Conservation (phyloP, 371 early-diverging fungal species). For the Mucor irregularis region DNA sequence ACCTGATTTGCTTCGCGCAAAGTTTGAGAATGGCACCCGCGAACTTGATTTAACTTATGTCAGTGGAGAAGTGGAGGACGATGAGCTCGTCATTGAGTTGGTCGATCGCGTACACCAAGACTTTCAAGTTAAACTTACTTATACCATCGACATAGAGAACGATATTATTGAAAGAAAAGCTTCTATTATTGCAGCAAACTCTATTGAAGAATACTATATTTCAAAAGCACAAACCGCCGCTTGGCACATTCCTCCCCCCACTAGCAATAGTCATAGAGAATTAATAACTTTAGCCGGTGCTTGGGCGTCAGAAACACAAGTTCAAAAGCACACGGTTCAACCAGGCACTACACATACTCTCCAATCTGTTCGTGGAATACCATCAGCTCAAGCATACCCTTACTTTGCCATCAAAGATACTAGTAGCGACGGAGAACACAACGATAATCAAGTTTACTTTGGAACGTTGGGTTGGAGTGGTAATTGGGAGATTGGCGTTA, state of each 20-base stretch:
- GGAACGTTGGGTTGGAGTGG: conserved; percentile 49
- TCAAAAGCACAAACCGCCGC: conserved; percentile 33
- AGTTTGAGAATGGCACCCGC: conserved; percentile 29
- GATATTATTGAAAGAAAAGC: conserved; percentile 31
- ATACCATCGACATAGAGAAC: conserved; percentile 28
- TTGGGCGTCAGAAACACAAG: conserved; percentile 41
- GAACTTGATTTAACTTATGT: conserved; percentile 29
- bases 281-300: conserved; percentile 39
- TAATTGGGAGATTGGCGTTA: conserved; percentile 34
- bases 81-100: conserved; percentile 14
- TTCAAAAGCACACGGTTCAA: conserved; percentile 20
- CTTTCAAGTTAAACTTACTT: conserved; percentile 26
- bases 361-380: conserved; percentile 34
- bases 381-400: conserved; percentile 41
- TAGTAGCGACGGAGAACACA: conserved; percentile 18
- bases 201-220: not conserved
- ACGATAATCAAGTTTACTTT: conserved; percentile 29
- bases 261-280: conserved; percentile 17
- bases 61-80: not conserved
- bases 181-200: not conserved
- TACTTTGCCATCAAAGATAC: conserved; percentile 38
- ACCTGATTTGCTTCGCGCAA: conserved; percentile 23
- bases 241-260: conserved; percentile 33
- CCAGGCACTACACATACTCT: conserved; percentile 30
- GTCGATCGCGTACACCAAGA: conserved; percentile 17